Percentiles rank a stretch among this genome's conserved stretches.
These are phyloP conservation scores for Liquidambar formosana DNA, from an alignment of 164 flowering plant species.

Conservation along the genomic window DNA sequence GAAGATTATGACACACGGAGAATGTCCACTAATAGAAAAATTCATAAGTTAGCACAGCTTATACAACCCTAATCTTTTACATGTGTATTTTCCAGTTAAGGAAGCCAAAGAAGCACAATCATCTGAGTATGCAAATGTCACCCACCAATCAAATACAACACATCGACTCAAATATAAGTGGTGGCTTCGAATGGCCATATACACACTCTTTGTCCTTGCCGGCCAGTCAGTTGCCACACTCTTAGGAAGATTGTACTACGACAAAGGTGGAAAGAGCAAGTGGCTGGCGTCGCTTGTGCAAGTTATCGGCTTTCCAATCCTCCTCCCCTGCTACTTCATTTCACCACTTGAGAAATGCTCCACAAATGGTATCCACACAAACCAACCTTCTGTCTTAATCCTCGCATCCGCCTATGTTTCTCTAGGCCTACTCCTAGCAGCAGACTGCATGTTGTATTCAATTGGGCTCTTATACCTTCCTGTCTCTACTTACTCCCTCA, in stretches of 20 bases:
- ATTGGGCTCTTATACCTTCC: conserved; percentile 31
- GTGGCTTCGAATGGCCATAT: conserved; percentile 40
- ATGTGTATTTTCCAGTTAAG: conserved; percentile 7
- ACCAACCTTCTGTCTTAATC: neutral
- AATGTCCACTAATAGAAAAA: too few species aligned
- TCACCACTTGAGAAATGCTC: neutral
- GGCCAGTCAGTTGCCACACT: conserved; percentile 31
- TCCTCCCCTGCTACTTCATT: conserved; percentile 22
- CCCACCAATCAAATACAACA: neutral
- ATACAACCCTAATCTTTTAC: too few species aligned
- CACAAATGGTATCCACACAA: neutral
- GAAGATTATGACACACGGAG: too few species aligned
- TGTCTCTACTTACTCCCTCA: conserved; percentile 34
- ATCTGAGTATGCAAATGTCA: conserved; percentile 6
- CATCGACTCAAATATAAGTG: conserved; percentile 16
- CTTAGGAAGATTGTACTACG: conserved; percentile 34
- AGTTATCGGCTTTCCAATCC: conserved; percentile 31
- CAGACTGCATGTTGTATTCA: conserved; percentile 17
- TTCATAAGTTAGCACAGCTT: too few species aligned
- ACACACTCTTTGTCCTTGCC: conserved; percentile 27
- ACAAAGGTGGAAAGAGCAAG: conserved; percentile 40
- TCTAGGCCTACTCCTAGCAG: conserved; percentile 27
- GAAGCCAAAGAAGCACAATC: conserved; percentile 25
- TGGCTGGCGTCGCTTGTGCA: conserved; percentile 36
- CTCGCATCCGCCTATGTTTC: conserved; percentile 15